These are phyloP conservation scores for Cicer pinnatifidum DNA, from an alignment of 306 rosid species.

Conservation along the genomic window DNA sequence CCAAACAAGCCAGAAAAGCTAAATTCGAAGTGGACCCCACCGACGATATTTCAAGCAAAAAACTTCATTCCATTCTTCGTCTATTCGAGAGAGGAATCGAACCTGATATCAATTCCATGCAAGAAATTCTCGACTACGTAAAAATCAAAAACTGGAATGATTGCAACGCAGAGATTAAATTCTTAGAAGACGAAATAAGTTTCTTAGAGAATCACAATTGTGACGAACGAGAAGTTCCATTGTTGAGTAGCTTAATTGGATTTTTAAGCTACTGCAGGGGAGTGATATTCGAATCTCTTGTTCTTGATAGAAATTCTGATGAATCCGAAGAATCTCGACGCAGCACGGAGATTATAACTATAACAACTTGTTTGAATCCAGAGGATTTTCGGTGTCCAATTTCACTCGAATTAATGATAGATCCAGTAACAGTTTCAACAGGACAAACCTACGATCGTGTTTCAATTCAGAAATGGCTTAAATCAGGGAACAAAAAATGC, in stretches of 20 bases:
- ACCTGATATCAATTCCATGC: slow-evolving; percentile 47
- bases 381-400: slow-evolving; percentile 86
- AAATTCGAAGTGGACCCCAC: slow-evolving; percentile 51
- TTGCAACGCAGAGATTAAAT: slow-evolving; percentile 60
- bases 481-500: slow-evolving; percentile 66
- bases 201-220: slow-evolving; percentile 36
- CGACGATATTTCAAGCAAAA: slow-evolving; percentile 46
- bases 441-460: slow-evolving; percentile 90
- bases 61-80: slow-evolving; percentile 42
- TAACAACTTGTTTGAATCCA: slow-evolving; percentile 49
- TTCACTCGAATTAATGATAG: slow-evolving; percentile 77
- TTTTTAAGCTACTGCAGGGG: slow-evolving; percentile 66
- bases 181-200: slow-evolving; percentile 65
- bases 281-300: slow-evolving; percentile 60
- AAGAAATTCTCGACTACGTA: slow-evolving; percentile 53
- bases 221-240: slow-evolving; percentile 49
- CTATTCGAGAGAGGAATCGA: slow-evolving; percentile 66
- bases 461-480: slow-evolving; percentile 80
- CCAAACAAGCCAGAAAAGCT: slow-evolving; percentile 63
- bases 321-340: slow-evolving; percentile 39
- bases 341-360: slow-evolving; percentile 45
- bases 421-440: slow-evolving; percentile 85
- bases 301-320: slow-evolving; percentile 34
- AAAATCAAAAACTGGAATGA: slow-evolving; percentile 62
- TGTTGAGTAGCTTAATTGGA: slow-evolving; percentile 65